These are phyloP conservation scores for Hydnum rufescens DNA, from an alignment of 768 basidiomycete genomes.

Conservation along the genomic window DNA sequence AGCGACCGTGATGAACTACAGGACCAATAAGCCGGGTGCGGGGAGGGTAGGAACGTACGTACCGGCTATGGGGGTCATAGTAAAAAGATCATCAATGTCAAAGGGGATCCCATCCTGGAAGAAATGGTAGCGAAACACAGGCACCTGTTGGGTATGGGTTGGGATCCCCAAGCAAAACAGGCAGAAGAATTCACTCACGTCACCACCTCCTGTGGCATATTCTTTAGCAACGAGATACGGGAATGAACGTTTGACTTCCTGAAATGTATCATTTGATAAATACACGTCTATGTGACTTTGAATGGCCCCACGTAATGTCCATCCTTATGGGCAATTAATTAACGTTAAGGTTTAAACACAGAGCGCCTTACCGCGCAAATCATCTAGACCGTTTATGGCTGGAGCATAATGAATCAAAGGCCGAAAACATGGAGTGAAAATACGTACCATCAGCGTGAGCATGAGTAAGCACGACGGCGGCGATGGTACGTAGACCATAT, in stretches of 20 bases:
- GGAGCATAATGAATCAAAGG: background rate
- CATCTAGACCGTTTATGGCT: conserved; percentile 82
- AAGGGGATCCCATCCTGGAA: conserved; percentile 50
- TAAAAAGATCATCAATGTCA: conserved; percentile 44
- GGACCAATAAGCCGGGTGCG: background rate
- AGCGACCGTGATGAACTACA: conserved; percentile 54
- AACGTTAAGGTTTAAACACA: conserved; percentile 3
- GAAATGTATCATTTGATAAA: conserved; percentile 41
- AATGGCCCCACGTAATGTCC: conserved; percentile 48
- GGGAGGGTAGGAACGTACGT: conserved; percentile 11
- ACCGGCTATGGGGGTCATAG: conserved; percentile 49
- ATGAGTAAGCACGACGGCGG: conserved; percentile 68
- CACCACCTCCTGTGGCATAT: conserved; percentile 61
- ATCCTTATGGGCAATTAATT: conserved; percentile 40
- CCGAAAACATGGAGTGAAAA: background rate
- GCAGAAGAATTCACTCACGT: conserved; percentile 24
- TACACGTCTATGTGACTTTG: conserved; percentile 62
- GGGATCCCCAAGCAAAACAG: background rate
- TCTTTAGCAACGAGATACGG: conserved; percentile 66
- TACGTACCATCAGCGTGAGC: conserved; percentile 59
- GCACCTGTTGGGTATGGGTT: conserved; percentile 30
- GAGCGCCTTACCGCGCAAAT: conserved; percentile 43
- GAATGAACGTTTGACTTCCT: conserved; percentile 47
- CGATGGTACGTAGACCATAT: conserved; percentile 49
- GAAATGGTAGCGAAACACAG: conserved; percentile 67